phyloP scores from a whole-genome alignment of 305 asterid genomes.

The Solanum hybrid region DNA sequence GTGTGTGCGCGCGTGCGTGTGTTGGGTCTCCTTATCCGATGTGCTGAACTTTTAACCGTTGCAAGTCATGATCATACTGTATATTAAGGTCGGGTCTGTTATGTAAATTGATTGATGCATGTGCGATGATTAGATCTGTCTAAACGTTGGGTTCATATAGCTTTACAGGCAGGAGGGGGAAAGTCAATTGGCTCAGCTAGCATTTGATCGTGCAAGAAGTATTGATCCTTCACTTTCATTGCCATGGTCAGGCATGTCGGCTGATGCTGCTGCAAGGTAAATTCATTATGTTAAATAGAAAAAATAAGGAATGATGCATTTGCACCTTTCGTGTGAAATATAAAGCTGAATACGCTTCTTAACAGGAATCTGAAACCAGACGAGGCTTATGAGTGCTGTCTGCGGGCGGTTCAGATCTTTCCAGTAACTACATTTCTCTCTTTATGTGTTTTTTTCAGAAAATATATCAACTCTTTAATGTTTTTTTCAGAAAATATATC shows the following conservation, averaged over 20 bases:
- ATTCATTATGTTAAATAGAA: slow-evolving; percentile 11
- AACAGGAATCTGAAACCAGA: slow-evolving; percentile 62
- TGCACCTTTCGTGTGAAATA: slow-evolving; percentile 4
- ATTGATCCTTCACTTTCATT: slow-evolving; percentile 93
- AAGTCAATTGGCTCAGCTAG: slow-evolving; percentile 69
- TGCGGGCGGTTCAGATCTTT: slow-evolving; percentile 64
- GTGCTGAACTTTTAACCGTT: neutral
- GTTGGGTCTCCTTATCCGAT: slow-evolving; percentile 7
- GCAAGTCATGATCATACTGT: neutral
- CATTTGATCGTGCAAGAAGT: slow-evolving; percentile 97
- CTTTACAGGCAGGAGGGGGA: slow-evolving; percentile 66
- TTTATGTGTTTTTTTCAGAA: neutral
- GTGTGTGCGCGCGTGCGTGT: neutral
- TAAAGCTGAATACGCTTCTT: slow-evolving; percentile 13
- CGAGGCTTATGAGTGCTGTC: slow-evolving; percentile 95
- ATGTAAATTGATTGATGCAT: neutral
- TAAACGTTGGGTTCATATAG: slow-evolving; percentile 29
- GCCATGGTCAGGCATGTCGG: slow-evolving; percentile 99
- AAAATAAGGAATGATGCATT: neutral
- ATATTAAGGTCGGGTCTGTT: neutral
- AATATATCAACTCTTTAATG: neutral
- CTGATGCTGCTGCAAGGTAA: slow-evolving; percentile 80
- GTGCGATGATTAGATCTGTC: neutral
- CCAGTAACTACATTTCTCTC: slow-evolving; percentile 49
- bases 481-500: neutral